Evolutionary conservation across 1,284 basidiomycete species (phyloP), one percentile per base, ranked within the genome.

Genomic region (Coniophora puteana): DNA sequence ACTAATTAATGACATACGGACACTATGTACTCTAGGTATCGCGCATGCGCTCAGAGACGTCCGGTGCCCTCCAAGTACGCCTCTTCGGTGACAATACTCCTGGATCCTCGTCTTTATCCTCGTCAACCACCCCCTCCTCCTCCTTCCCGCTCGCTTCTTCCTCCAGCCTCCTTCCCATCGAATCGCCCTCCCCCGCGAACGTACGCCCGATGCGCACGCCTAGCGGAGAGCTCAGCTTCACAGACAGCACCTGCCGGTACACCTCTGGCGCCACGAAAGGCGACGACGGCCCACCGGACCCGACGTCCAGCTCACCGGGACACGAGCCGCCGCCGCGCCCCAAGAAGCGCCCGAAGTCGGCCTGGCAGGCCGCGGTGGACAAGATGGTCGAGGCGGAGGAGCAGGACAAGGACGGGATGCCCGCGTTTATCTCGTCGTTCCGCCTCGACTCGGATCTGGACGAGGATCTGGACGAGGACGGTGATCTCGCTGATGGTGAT

Each of bases 341-440:
- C 4, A 43, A 51, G 24, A 78, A 76, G 51, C 72, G 63, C 50
- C 60, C 47, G 34, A 71, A 70, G 25, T 43, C 59, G 11, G 66
- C 57, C 8, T 77, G 73, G 74, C 45, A 58, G n/a, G 49, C 50
- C 16, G 74, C 74, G 7, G 56, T 72, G 10, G 50, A 59, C 17
- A 50, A 57, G 18, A 62, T 68, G 55, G 51, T 66, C 28, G 41
- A 52, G 5, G 58, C 61, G 7, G 53, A 61, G 11, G 58, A 60
- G 5, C 56, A 63, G 5, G 63, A 71, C 16, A 58, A 57, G 36
- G 73, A 74, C 32, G 67, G 63, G 22, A 53, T 75, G 36, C 73
- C 72, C 0, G 63, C 65, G 3, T 54, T 67, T 8, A 56, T 63
- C 18, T 60, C 61, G 21, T 53, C 64, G 14, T 65, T n/a, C n/a